Evolutionary conservation across 495 filamentous ascomycete genomes (phyloP), one percentile per base, ranked within the genome.

Genomic region (Aeminium ludgeri): DNA sequence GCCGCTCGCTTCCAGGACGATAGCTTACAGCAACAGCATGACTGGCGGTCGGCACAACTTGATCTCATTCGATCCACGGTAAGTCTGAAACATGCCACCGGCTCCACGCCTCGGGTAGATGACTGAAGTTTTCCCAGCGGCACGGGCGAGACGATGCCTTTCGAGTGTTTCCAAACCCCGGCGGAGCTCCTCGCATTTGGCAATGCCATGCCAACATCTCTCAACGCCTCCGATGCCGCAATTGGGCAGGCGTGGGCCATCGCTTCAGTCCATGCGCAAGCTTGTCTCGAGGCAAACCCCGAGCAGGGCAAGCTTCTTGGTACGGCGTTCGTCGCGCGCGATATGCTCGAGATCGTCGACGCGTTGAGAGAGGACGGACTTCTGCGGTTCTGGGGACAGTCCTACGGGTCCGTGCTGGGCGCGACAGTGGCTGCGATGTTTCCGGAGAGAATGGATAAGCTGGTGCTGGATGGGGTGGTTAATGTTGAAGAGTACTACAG

Each of bases 51-150:
- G 59, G 30, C 69, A 62, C 48, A 68, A 74, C 37, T 61, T 74
- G n/a, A 58, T 74, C 57, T 63, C 65, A 46, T 68, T 52, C 55
- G 68, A 73, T 20, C 60, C 59, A 1, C 51, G 63, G 2, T 67
- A 37, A 36, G 56, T 46, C 53, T 7, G 33, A 17, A 35, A 6
- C n/a, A n/a, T n/a, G n/a, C n/a, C n/a, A n/a, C n/a, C n/a, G n/a
- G n/a, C n/a, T n/a, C n/a, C n/a, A n/a, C n/a, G n/a, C n/a, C n/a
- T n/a, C n/a, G n/a, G n/a, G n/a, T n/a, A n/a, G n/a, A n/a, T n/a
- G n/a, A n/a, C 33, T 35, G 7, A 10, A 6, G 7, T 7, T 16
- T 10, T 35, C 17, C 8, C 33, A 35, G 36, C 5, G 36, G 36
- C 18, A 39, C 36, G 4, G 36, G 36, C 20, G 20, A 39, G 19